Conservation (phyloP, 2,329 filamentous ascomycete species). For the Juglanconis sp. region DNA sequence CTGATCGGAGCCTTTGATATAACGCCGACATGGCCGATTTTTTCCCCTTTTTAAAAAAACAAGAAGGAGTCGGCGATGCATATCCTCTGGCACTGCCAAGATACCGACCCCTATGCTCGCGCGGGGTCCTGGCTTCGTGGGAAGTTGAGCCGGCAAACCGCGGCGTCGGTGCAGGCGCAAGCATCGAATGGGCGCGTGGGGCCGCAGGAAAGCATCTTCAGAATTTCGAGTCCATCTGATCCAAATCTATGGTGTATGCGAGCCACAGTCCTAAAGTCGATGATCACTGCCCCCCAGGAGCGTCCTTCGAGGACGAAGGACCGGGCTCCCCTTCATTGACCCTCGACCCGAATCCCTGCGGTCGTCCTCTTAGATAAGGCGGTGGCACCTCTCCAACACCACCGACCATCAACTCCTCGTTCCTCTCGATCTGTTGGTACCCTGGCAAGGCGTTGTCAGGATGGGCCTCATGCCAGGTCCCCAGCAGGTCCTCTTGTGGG, state of each 20-base stretch:
- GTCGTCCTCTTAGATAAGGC: conserved; percentile 25
- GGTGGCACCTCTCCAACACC: conserved; percentile 29
- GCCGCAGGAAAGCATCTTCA: neutral
- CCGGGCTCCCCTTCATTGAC: neutral
- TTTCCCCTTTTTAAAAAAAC: too few relatives aligned
- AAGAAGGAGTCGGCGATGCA: too few relatives aligned
- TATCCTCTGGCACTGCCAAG: too few relatives aligned
- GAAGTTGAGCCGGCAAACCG: neutral
- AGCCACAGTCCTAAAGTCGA: neutral
- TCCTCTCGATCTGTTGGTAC: conserved; percentile 26
- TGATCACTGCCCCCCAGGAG: neutral
- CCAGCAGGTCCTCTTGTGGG: conserved; percentile 28
- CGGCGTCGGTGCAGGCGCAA: too few relatives aligned
- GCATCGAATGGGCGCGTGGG: too few relatives aligned
- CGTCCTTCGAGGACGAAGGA: neutral
- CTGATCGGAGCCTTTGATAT: too few relatives aligned
- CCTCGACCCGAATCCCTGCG: neutral
- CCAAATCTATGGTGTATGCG: neutral
- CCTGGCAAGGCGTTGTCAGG: conserved; percentile 29
- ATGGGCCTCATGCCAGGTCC: conserved; percentile 29
- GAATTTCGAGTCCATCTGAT: neutral
- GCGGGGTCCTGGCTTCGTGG: too few relatives aligned
- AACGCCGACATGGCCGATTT: too few relatives aligned
- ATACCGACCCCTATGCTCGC: too few relatives aligned
- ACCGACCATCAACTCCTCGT: conserved; percentile 30